phyloP scores from a whole-genome alignment of 768 basidiomycete genomes.

The Boletus pseudo-olivaceus region DNA sequence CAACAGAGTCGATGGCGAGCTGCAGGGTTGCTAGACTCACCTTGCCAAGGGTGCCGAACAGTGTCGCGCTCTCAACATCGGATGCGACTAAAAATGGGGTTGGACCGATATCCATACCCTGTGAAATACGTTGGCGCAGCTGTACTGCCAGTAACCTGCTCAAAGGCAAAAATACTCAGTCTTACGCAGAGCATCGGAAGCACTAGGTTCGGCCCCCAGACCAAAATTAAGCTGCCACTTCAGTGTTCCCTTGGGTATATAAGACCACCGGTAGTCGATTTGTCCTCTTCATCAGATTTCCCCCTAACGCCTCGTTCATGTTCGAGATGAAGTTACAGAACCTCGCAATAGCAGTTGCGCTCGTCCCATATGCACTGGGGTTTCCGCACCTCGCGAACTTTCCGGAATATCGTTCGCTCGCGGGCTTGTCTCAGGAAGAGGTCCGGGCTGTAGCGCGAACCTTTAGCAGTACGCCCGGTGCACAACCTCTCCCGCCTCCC shows the following conservation, averaged over 20 bases:
- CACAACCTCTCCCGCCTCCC: constrained; percentile 21
- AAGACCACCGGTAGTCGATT: background rate
- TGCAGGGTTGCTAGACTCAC: background rate
- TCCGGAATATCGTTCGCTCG: constrained; percentile 21
- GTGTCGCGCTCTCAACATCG: too few relatives aligned
- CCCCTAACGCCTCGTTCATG: background rate
- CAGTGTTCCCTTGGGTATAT: background rate
- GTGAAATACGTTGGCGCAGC: too few relatives aligned
- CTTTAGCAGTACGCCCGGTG: constrained; percentile 21
- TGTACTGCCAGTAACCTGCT: too few relatives aligned
- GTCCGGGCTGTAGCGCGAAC: constrained; percentile 10
- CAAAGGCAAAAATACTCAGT: too few relatives aligned
- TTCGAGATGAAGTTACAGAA: constrained; percentile 9
- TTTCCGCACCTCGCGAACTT: constrained; percentile 16
- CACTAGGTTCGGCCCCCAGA: too few relatives aligned
- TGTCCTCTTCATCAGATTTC: background rate
- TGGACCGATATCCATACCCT: too few relatives aligned
- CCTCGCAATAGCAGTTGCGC: background rate
- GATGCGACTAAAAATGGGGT: too few relatives aligned
- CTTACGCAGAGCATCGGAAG: too few relatives aligned
- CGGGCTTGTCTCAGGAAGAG: constrained; percentile 15
- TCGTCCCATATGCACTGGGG: constrained; percentile 8
- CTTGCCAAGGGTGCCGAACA: background rate
- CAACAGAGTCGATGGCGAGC: background rate
- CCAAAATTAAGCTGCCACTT: background rate